Evolutionary conservation across 2,329 filamentous ascomycete genomes (phyloP).

Genomic region (Fusarium heterosporum): DNA sequence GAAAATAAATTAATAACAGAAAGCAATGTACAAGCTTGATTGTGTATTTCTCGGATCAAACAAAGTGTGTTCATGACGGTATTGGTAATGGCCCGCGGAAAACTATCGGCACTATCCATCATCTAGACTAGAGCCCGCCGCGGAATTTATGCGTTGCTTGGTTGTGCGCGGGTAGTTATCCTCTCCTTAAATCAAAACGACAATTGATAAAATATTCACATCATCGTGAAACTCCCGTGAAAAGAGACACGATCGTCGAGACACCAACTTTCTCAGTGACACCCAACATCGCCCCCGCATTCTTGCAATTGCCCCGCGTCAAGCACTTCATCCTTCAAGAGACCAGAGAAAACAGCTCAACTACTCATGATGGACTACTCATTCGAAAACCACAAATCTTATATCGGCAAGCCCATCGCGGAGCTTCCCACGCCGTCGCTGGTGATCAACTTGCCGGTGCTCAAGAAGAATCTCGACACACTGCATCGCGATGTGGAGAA

Average conservation of each 20-base stretch:
- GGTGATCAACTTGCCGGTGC: constrained; percentile 53
- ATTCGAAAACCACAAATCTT: constrained; percentile 49
- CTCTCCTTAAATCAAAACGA: background rate
- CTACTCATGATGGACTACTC: constrained; percentile 43
- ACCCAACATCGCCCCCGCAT: constrained; percentile 1
- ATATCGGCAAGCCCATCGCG: constrained; percentile 50
- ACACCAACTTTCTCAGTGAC: background rate
- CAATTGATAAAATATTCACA: background rate
- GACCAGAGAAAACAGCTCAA: background rate
- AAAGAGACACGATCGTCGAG: background rate
- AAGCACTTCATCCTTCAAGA: constrained; percentile 4
- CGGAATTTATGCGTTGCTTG: background rate
- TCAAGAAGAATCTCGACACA: constrained; percentile 53
- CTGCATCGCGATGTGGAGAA: constrained; percentile 55
- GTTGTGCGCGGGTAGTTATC: background rate
- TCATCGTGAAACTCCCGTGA: background rate
- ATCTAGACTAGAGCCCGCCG: constrained; percentile 7
- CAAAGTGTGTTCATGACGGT: background rate
- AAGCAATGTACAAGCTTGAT: too few species aligned
- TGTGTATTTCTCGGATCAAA: background rate
- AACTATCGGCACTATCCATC: constrained; percentile 8
- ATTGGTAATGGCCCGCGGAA: constrained; percentile 13
- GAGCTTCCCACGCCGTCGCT: constrained; percentile 56
- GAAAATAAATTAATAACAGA: too few species aligned
- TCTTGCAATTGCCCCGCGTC: constrained; percentile 4